Percentiles rank a stretch among this genome's conserved stretches.
Conservation (phyloP, 2,329 filamentous ascomycete species). For the Periglandula ipomoeae region DNA sequence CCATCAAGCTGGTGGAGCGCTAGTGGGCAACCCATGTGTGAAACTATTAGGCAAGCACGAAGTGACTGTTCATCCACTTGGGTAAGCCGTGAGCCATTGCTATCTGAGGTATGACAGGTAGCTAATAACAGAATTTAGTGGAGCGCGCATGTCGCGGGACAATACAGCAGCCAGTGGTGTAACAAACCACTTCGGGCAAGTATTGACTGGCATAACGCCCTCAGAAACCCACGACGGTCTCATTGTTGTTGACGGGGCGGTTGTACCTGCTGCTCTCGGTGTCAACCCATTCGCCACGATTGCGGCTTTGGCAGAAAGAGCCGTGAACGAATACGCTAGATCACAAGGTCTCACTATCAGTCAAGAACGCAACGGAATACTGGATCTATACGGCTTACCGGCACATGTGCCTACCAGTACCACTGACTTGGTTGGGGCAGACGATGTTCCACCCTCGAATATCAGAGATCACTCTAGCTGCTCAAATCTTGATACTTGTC, state of each 20-base stretch:
- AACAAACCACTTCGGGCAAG: slow-evolving; percentile 51
- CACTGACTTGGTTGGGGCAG: no score
- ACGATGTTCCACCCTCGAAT: not conserved
- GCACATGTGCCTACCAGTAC: slow-evolving; percentile 16
- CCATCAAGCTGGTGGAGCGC: slow-evolving; percentile 47
- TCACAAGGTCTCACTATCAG: slow-evolving; percentile 34
- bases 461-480: not conserved
- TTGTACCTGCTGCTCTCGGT: slow-evolving; percentile 53
- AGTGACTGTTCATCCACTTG: slow-evolving; percentile 57
- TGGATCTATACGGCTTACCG: slow-evolving; percentile 48
- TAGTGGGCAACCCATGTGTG: slow-evolving; percentile 50
- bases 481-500: not conserved
- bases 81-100: slow-evolving; percentile 21
- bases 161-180: slow-evolving; percentile 48
- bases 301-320: slow-evolving; percentile 57
- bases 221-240: slow-evolving; percentile 46
- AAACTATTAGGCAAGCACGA: slow-evolving; percentile 44
- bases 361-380: slow-evolving; percentile 33
- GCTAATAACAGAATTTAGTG: slow-evolving; percentile 25
- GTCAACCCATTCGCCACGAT: slow-evolving; percentile 64
- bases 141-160: slow-evolving; percentile 53
- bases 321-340: slow-evolving; percentile 41
- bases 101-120: slow-evolving; percentile 3
- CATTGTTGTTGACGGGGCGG: slow-evolving; percentile 51
- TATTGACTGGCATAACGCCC: slow-evolving; percentile 43